Evolutionary conservation across 2,329 filamentous ascomycete genomes (phyloP), one percentile per base, ranked within the genome.

Genomic region (Sporothrix brunneoviolacea): DNA sequence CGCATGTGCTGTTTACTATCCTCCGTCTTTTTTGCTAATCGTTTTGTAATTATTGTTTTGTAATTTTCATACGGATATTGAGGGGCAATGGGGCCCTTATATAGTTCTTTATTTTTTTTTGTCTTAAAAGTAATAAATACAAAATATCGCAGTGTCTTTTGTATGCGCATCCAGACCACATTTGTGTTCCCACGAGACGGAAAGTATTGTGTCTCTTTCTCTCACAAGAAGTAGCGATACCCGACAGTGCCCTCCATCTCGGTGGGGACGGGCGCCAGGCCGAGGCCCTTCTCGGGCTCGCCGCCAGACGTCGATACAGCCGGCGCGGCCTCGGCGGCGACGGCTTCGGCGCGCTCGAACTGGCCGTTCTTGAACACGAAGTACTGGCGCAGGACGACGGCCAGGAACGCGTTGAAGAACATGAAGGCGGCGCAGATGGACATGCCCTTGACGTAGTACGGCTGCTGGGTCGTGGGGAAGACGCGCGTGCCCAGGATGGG

Each of bases 401-500:
- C 62, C 27, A 71, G 55, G 12, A 68, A 13, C 0, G 65, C 68
- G 41, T 68, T 70, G 55, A 70, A 64, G 46, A 70, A 67, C 65
- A 72, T 68, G 40, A 71, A 70, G 3, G 54, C 65, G 3, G 68
- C 68, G 44, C 68, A 71, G 41, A 69, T 55, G 16, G 55, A 52
- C 66, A 69, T 69, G 30, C 70, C 69, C 59, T 62, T 65, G 42
- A 64, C 58, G 40, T 67, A 72, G 54, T 64, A 66, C 7, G 70
- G 69, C 43, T 53, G 55, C 4, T 69, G 62, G 3, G 38, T 18
- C 1, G 64, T 59, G 0, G 82, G 82, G 56, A 84, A 87, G 8
- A 85, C 59, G 41, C 81, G 75, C 3, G 82, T 85, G 4, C 82
- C 83, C 6, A 85, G 62, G 13, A 84, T 65, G 2, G 82, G 80